Base-by-base conservation (phyloP, 2,329 filamentous ascomycete genomes). In the Colletotrichum gloeosporioides region DNA sequence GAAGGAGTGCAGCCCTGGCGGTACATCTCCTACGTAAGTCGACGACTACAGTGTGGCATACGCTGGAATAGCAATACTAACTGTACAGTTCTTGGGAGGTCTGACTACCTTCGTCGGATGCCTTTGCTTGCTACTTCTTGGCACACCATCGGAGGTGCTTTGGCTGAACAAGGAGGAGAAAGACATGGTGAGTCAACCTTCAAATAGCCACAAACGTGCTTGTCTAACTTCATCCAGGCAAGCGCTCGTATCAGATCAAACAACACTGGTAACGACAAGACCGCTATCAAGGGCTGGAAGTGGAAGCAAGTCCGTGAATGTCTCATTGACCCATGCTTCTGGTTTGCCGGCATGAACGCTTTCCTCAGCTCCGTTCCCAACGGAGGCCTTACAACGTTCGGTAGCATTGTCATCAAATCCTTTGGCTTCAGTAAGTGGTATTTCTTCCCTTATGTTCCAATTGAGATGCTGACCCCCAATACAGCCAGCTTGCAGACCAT, bases 271-370 rank as follows among this genome's bases (percentile, higher is more conserved):
- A 81, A 85, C 65, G 84, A 86, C 71, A 80, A 81, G 10, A 85
- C 84, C 1, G 84, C 83, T 1, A 79, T 83, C 31, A 86, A 82
- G 78, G 82, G 76, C 9, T 85, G 84, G 84, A 82, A 82, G 73
- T 86, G 84, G 84, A 81, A 82, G 68, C 84, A 85, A 39, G 84
- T 79, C 22, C 73, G 79, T 4, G 84, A 86, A 73, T 85, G 84
- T 69, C 67, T 85, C 2, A 12, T 78, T 8, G 84, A 85, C 57
- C 84, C 84, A 8, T 55, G 83, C 80, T 85, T 86, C 70, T 86
- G 82, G 82, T 84, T 86, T 29, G 82, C 82, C 1, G 84, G 84
- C 6, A 31, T 81, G 64, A 86, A 86, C 59, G 83, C 84, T 1
- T 85, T 86, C 68, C 75, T 86, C 3, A 80, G 78, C 36, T 84